Evolutionary conservation across 352 stramenopile genomes (phyloP).

Genomic region (Globisporangium perplexum): DNA sequence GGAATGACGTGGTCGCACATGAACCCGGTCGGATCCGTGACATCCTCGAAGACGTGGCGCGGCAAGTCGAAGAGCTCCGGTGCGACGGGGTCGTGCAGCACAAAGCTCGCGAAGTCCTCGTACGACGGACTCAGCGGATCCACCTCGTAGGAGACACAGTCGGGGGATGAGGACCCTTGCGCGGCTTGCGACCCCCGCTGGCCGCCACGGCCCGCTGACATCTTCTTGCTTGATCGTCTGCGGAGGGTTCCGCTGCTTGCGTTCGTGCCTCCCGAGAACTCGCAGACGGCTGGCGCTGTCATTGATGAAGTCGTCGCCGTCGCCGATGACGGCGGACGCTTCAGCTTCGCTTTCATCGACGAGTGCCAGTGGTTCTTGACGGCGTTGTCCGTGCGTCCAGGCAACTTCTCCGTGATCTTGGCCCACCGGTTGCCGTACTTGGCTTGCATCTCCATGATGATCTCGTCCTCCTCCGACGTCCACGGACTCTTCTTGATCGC

Average conservation of each 20-base stretch:
- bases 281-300: neutral
- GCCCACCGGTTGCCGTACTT: slow-evolving; percentile 95
- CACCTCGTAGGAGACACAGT: slow-evolving; percentile 10
- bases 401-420: slow-evolving; percentile 95
- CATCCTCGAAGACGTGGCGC: slow-evolving; percentile 13
- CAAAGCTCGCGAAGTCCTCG: slow-evolving; percentile 14
- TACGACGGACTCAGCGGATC: slow-evolving; percentile 1
- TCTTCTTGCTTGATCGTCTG: slow-evolving; percentile 12
- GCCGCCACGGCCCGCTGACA: neutral
- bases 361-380: slow-evolving; percentile 98
- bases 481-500: slow-evolving; percentile 74
- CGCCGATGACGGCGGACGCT: slow-evolving; percentile 13
- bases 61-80: slow-evolving; percentile 12
- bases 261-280: neutral
- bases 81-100: slow-evolving; percentile 8
- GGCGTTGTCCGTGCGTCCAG: slow-evolving; percentile 93
- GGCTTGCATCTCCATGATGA: slow-evolving; percentile 77
- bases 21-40: slow-evolving; percentile 10
- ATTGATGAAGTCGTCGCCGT: neutral
- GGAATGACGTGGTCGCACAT: slow-evolving; percentile 5
- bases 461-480: slow-evolving; percentile 80
- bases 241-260: neutral
- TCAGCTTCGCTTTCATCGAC: slow-evolving; percentile 61
- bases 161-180: slow-evolving; percentile 13
- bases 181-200: slow-evolving; percentile 4